Percentiles rank a stretch among this genome's conserved stretches.
Evolutionary conservation across 257 asterid species (phyloP).

Genomic region (Solanum neorickii): DNA sequence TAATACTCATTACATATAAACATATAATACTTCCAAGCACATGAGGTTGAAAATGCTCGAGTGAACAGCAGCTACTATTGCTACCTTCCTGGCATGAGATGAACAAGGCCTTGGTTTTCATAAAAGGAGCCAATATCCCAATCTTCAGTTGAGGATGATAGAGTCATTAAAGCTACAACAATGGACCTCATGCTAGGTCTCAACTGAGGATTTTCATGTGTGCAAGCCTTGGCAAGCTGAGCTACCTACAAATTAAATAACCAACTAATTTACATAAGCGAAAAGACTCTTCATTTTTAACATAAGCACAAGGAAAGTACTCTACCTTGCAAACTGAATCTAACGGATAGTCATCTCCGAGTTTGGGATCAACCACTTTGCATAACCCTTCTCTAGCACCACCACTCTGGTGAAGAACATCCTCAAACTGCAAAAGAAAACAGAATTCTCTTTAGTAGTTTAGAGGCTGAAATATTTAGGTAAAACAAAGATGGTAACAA

Average conservation of each 20-base stretch:
- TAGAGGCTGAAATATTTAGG: not conserved
- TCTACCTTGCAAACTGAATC: constrained; percentile 70
- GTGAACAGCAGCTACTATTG: not conserved
- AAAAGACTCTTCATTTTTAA: not conserved
- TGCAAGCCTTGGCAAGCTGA: constrained; percentile 75
- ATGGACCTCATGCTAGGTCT: constrained; percentile 93
- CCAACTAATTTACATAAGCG: not conserved
- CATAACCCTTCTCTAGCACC: constrained; percentile 34
- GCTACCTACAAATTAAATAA: constrained; percentile 38
- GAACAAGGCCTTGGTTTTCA: constrained; percentile 55
- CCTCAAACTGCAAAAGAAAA: constrained; percentile 54
- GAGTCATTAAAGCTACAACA: constrained; percentile 81
- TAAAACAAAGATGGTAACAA: not conserved
- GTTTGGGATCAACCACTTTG: constrained; percentile 63
- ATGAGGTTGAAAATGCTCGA: not conserved
- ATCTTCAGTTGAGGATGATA: constrained; percentile 74
- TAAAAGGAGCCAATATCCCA: constrained; percentile 88
- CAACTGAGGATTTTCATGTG: constrained; percentile 68
- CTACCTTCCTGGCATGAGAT: constrained; percentile 64
- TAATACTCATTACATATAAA: not conserved
- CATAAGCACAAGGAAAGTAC: not conserved
- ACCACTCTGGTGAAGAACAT: constrained; percentile 32
- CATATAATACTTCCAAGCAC: not conserved
- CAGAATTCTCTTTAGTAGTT: not conserved
- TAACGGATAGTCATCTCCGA: constrained; percentile 44